These are phyloP conservation scores for Pseudovirgaria hyperparasitica DNA, from an alignment of 2,329 filamentous ascomycete species.

Conservation along the genomic window DNA sequence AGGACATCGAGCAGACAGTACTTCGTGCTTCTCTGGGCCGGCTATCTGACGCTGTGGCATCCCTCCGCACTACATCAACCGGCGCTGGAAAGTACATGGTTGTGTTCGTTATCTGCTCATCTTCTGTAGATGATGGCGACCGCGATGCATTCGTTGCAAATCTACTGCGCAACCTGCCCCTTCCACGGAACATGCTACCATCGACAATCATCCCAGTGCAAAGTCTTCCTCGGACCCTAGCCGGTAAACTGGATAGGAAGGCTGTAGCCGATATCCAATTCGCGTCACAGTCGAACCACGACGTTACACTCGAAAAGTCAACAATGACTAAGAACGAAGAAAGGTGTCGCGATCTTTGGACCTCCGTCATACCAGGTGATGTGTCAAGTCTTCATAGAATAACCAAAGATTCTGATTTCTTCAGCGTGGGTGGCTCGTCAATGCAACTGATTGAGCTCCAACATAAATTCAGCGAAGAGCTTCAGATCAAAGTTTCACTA, in stretches of 20 bases:
- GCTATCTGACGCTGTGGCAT: conserved; percentile 15
- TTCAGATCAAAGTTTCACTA: conserved; percentile 20
- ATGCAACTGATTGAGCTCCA: conserved; percentile 27
- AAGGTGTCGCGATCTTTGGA: conserved; percentile 9
- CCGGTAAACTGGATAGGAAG: conserved; percentile 4
- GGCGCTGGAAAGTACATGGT: conserved; percentile 16
- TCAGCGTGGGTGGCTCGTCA: conserved; percentile 29
- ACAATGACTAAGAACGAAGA: conserved; percentile 2
- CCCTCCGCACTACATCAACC: conserved; percentile 6
- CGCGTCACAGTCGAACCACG: neutral
- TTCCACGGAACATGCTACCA: conserved; percentile 27
- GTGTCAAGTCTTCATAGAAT: neutral
- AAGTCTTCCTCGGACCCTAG: conserved; percentile 3
- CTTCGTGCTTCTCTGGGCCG: conserved; percentile 5
- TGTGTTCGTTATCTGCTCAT: conserved; percentile 20
- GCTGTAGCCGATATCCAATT: conserved; percentile 8
- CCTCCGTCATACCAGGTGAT: conserved; percentile 5
- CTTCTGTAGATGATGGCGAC: conserved; percentile 1
- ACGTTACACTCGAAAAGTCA: neutral
- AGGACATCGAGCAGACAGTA: conserved; percentile 30
- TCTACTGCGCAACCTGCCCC: conserved; percentile 10
- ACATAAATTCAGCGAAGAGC: conserved; percentile 14
- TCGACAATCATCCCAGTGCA: conserved; percentile 3
- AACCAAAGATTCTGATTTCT: conserved; percentile 24
- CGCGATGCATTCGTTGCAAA: conserved; percentile 5